phyloP scores from a whole-genome alignment of 202 grass and related monocot species.

The Saccharum hybrid region DNA sequence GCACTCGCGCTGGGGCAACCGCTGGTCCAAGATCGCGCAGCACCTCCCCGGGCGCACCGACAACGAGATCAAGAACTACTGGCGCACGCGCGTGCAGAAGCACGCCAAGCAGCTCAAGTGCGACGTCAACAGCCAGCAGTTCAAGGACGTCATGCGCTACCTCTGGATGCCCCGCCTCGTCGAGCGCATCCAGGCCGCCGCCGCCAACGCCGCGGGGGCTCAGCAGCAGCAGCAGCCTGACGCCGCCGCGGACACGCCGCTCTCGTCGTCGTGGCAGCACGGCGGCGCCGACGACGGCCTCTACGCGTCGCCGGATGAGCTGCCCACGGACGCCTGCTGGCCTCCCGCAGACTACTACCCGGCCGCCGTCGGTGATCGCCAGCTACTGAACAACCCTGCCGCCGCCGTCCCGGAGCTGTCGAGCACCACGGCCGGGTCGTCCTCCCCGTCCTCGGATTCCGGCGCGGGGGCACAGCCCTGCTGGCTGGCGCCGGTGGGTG shows the following conservation, averaged over 20 bases:
- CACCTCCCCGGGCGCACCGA: constrained; percentile 87
- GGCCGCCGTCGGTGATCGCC: not conserved
- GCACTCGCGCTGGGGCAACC: constrained; percentile 98
- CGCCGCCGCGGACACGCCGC: constrained; percentile 15
- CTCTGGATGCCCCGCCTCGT: constrained; percentile 96
- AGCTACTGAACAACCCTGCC: not conserved
- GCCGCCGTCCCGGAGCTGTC: constrained; percentile 58
- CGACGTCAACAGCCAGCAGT: constrained; percentile 99
- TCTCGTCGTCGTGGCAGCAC: constrained; percentile 41
- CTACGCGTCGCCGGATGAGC: constrained; percentile 40
- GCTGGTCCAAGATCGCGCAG: constrained; percentile 95
- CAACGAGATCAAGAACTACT: constrained; percentile 99
- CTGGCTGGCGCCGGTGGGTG: constrained; percentile 42
- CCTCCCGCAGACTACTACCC: constrained; percentile 3
- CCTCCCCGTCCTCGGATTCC: constrained; percentile 61
- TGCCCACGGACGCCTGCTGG: constrained; percentile 45
- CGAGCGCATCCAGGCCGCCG: constrained; percentile 84
- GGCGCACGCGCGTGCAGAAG: constrained; percentile 96
- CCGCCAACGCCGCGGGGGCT: constrained; percentile 1
- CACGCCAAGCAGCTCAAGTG: constrained; percentile 99
- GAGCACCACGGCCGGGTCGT: constrained; percentile 58
- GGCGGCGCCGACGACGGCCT: constrained; percentile 15
- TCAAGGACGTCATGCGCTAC: constrained; percentile 97
- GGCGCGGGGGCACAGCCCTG: constrained; percentile 55
- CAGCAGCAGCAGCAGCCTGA: not conserved